phyloP scores from a whole-genome alignment of 345 rosid species.

The Sonneratia alba region DNA sequence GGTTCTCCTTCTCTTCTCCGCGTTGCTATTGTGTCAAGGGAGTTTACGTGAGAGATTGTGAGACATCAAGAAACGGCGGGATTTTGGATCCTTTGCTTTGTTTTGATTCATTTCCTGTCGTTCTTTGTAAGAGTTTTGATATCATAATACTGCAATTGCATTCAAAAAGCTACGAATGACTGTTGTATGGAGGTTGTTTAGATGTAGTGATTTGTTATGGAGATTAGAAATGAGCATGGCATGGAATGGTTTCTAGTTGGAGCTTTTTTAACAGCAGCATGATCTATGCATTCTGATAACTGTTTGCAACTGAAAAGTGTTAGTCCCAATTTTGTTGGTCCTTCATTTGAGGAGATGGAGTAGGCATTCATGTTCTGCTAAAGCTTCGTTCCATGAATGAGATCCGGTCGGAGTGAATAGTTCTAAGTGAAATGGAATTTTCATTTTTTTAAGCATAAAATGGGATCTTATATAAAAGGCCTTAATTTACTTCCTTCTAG shows the following conservation, averaged over 20 bases:
- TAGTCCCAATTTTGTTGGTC: not conserved
- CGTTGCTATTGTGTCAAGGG: not conserved
- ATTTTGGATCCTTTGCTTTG: not conserved
- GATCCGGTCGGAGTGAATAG: not conserved
- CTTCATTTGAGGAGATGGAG: not conserved
- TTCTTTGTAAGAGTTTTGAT: not conserved
- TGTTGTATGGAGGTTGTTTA: not conserved
- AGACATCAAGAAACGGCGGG: not conserved
- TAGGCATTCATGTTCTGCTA: not conserved
- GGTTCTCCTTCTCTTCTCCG: conserved; percentile 23
- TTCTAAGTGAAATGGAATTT: not conserved
- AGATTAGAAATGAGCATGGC: not conserved
- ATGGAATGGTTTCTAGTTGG: not conserved
- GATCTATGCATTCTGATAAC: not conserved
- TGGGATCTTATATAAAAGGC: not conserved
- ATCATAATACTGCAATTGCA: not conserved
- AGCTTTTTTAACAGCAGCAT: no score
- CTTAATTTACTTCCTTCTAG: not conserved
- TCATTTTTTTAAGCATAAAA: not conserved
- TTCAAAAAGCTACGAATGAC: not conserved
- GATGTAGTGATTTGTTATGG: not conserved
- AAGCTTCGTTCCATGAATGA: not conserved
- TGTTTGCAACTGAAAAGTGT: not conserved
- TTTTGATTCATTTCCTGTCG: no score
- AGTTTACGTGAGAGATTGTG: not conserved